Evolutionary conservation across 2,329 filamentous ascomycete species (phyloP).

Genomic region (Microcyclosporella mali): DNA sequence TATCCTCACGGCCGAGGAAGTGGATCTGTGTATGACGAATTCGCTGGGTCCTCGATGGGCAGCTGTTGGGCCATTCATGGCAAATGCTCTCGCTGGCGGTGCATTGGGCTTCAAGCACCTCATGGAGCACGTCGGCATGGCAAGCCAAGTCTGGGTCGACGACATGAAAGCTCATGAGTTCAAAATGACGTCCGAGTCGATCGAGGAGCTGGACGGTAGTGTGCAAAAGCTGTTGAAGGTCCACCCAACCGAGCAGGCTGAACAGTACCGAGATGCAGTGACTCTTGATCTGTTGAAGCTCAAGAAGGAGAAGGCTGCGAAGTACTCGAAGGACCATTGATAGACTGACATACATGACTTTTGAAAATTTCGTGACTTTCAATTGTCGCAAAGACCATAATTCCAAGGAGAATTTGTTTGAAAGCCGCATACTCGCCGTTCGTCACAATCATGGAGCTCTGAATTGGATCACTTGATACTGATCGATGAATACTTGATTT

Average conservation of each 20-base stretch:
- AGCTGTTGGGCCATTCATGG: slow-evolving; percentile 25
- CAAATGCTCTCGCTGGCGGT: background rate
- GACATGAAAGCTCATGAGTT: background rate
- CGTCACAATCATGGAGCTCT: no score
- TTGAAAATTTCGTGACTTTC: no score
- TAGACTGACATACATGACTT: no score
- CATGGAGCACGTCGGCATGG: background rate
- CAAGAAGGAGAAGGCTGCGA: background rate
- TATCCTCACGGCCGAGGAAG: slow-evolving; percentile 25
- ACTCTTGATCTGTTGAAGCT: background rate
- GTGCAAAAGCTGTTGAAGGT: background rate
- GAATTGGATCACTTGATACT: no score
- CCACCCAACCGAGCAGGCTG: background rate
- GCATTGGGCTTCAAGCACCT: background rate
- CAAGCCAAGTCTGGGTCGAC: background rate
- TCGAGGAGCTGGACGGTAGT: background rate
- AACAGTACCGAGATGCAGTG: background rate
- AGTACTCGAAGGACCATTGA: no score
- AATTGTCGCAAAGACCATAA: no score
- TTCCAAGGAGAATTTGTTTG: no score
- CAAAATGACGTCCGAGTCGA: background rate
- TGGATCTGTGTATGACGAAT: slow-evolving; percentile 16
- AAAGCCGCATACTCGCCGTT: no score
- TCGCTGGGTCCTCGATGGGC: slow-evolving; percentile 14
- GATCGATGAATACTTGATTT: no score